These are phyloP conservation scores for Taphrina wiesneri DNA, from an alignment of 1,139 yeast genomes.

Conservation along the genomic window DNA sequence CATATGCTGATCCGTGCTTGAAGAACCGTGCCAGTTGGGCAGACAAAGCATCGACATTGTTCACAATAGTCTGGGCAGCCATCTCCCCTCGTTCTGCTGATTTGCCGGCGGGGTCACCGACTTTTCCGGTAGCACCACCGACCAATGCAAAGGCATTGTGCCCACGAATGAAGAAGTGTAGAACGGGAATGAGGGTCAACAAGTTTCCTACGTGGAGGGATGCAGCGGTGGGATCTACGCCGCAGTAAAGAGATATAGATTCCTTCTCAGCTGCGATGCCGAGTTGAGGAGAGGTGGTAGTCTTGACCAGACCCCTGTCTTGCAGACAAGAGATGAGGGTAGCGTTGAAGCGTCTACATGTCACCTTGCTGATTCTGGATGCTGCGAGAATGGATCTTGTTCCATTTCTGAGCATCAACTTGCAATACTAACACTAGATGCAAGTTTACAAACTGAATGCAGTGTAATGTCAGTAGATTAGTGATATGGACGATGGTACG, in stretches of 20 bases:
- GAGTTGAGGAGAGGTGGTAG: constrained; percentile 14
- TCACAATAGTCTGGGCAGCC: constrained; percentile 54
- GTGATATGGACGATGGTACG: too few relatives aligned
- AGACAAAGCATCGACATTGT: constrained; percentile 63
- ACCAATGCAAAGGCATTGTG: constrained; percentile 75
- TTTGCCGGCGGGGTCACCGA: constrained; percentile 97
- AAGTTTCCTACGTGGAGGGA: constrained; percentile 90
- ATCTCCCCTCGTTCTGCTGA: constrained; percentile 67
- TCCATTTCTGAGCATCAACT: constrained; percentile 4
- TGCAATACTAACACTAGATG: background rate
- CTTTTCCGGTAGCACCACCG: constrained; percentile 98
- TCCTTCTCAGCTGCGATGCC: background rate
- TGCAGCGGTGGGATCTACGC: constrained; percentile 93
- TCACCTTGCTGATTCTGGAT: background rate
- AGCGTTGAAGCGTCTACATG: background rate
- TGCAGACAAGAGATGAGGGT: constrained; percentile 1
- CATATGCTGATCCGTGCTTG: constrained; percentile 61
- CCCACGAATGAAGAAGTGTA: constrained; percentile 83
- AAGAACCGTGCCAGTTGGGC: constrained; percentile 53
- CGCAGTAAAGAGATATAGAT: constrained; percentile 72
- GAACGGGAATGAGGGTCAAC: constrained; percentile 76
- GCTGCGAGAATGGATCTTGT: background rate
- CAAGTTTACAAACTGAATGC: background rate
- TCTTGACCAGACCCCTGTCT: constrained; percentile 25
- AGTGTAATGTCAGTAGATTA: background rate